Base-by-base conservation (phyloP, 306 rosid genomes). In the Cicer yamashitae region DNA sequence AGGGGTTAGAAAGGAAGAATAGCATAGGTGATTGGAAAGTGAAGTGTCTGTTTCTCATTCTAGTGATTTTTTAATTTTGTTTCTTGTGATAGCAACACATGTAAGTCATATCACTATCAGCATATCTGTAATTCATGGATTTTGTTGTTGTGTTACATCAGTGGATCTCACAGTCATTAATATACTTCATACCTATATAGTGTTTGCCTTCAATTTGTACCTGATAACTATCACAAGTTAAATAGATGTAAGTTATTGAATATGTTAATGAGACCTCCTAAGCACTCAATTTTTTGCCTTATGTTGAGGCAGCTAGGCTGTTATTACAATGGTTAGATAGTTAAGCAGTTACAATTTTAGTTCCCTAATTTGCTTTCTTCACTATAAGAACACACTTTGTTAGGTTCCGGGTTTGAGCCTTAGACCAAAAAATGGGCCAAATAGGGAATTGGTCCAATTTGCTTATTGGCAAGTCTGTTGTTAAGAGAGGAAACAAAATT, bases 71-170 rank as follows among this genome's bases (percentile, higher is more conserved):
- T 44, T 60, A 61, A 34, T 41, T 43, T 10, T 52, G 45, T 60
- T 69, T 14, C 67, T 58, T 30, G 70, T 68, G 73, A 51, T 58
- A 53, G 25, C 18, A 38, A 12, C n/a, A 14, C 45, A n/a, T 34
- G n/a, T 4, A 71, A 72, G 14, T 41, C 50, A 25, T 25, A 25
- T 25, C 30, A 25, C 53, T 10, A 56, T 65, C 8, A 22, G 25
- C 17, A 47, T 77, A 15, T 46, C 6, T 57, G 22, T 40, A 40
- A 43, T 14, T 64, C 25, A 50, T 47, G 34, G 37, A 22, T 25
- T 25, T 74, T 62, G 56, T 43, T 47, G 46, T 58, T 66, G 63
- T 63, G n/a, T 67, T n/a, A 68, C 38, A 15, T 45, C n/a, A 57
- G 62, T 58, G 62, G 46, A 37, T 46, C 44, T 25, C 20, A 6